Base-by-base conservation (phyloP, 2,329 filamentous ascomycete genomes). In the Neonectria hederae region DNA sequence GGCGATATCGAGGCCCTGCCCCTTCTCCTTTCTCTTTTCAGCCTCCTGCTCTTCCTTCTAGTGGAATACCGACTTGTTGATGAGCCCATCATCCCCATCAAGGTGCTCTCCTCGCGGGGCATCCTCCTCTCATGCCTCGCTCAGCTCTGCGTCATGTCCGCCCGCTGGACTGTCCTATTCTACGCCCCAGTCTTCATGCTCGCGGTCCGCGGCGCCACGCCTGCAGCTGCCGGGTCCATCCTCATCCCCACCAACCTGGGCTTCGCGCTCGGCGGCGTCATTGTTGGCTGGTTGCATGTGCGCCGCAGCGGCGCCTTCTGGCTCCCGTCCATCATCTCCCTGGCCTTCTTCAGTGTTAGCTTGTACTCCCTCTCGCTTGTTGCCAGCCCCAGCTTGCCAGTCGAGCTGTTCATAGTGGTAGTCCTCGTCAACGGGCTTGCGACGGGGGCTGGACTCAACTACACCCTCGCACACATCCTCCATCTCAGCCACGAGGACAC, bases 211-310 rank as follows among this genome's bases (percentile, higher is more conserved):
- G 87, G 87, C 59, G 91, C 91, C 81, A 79, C 85, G 1, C 90
- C 92, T 0, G 90, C 91, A 1, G 82, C 87, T 1, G 90, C 92
- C 2, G 93, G 93, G 3, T 85, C 90, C 4, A 90, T 95, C 38
- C 84, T 97, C 7, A 87, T 97, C 51, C 92, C 93, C 0, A 96
- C 93, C 0, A 97, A 97, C 76, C 75, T 88, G 6, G 93, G 92
- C 2, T 97, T 97, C 72, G 92, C 89, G 1, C 71, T 86, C 2
- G 93, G 93, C 24, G 92, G 92, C 0, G 78, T 97, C 0, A 68
- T 92, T 5, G 90, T 91, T 14, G 93, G 93, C 9, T 88, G 86
- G 78, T 79, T 96, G 17, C 93, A 97, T 75, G 90, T 97, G 71
- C 88, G 88, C 21, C 88, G 90, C 21, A 82, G 84, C 2, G 90